Base-by-base conservation (phyloP, 2,329 filamentous ascomycete species). In the Microsporum canis region DNA sequence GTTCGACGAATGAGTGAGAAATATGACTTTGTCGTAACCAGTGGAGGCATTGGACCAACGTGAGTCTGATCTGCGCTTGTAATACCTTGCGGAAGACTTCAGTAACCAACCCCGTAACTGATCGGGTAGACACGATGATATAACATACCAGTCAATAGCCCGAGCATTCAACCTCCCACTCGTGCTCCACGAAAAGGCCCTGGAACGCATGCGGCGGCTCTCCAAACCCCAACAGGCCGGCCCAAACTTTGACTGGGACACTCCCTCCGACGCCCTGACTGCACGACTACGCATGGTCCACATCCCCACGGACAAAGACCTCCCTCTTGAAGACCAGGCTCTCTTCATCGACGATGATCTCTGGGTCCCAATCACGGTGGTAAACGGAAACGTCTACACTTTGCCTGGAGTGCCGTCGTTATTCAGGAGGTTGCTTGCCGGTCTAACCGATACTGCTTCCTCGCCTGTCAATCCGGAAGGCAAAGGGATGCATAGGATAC, bases 21-120 rank as follows among this genome's bases (percentile, higher is more conserved):
- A 65, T 97, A 96, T 71, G 94, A 97, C 75, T 89, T 97, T 72
- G 89, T 99, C 53, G 89, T 97, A 3, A 97, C 94, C 5, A 94
- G 88, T 68, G 92, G 94, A 66, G 92, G 94, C 34, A 97, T 99
- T 70, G 92, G 92, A 8, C 94, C 94, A 66, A 97, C 92, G 88
- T 92, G 77, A 78, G 86, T 74, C 53, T 23, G 10, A 33, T 39
- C 17, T 55, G 14, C 29, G 6, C 8, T 14, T 17, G 2, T 12
- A 39, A 29, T 3, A n/a, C 14, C 8, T 23, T 27, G 14, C 29
- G 29, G 14, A 57, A 17, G 10, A 57, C 1, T 10, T 7, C 3
- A 36, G 27, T 31, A 41, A 57, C 31, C 6, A 29, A 12, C 33
- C 23, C 2, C 67, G 17, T 23, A 23, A 23, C 17, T 23, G 17